These are phyloP conservation scores for Talaromyces sp. DNA, from an alignment of 2,329 filamentous ascomycete genomes.

Conservation along the genomic window DNA sequence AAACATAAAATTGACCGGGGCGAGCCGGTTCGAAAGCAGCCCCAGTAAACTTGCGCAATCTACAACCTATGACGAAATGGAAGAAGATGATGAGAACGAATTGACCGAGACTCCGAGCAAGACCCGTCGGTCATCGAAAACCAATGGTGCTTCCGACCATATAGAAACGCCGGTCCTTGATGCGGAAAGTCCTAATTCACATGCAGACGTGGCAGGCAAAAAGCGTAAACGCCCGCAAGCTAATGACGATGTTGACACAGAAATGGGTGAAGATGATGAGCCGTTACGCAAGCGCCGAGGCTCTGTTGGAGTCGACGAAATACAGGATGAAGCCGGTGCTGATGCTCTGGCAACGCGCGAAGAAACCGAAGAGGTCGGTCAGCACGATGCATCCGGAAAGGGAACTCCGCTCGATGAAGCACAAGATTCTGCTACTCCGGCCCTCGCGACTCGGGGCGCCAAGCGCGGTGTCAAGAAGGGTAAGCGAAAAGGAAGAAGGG, in stretches of 20 bases:
- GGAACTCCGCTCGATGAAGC: constrained; percentile 32
- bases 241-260: constrained; percentile 34
- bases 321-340: constrained; percentile 35
- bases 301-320: constrained; percentile 35
- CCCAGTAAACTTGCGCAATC: constrained; percentile 73
- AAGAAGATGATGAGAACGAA: constrained; percentile 51
- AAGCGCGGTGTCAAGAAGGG: constrained; percentile 44
- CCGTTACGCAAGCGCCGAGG: constrained; percentile 41
- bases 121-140: constrained; percentile 31
- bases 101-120: constrained; percentile 42
- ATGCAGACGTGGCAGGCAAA: constrained; percentile 31
- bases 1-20: constrained; percentile 59
- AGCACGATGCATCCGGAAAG: constrained; percentile 27
- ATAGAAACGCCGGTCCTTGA: constrained; percentile 20
- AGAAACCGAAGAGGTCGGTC: constrained; percentile 32
- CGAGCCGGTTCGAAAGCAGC: constrained; percentile 59
- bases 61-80: constrained; percentile 44
- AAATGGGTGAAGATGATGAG: constrained; percentile 38
- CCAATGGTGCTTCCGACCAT: constrained; percentile 25
- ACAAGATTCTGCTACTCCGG: constrained; percentile 30
- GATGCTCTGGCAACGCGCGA: constrained; percentile 34
- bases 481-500: constrained; percentile 45
- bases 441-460: constrained; percentile 31
- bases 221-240: constrained; percentile 41
- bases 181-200: constrained; percentile 22